A percentile compares a stretch with the other conserved stretches of the same genome.
phyloP scores from a whole-genome alignment of 2,329 filamentous ascomycete genomes.

The Zasmidium angulare region DNA sequence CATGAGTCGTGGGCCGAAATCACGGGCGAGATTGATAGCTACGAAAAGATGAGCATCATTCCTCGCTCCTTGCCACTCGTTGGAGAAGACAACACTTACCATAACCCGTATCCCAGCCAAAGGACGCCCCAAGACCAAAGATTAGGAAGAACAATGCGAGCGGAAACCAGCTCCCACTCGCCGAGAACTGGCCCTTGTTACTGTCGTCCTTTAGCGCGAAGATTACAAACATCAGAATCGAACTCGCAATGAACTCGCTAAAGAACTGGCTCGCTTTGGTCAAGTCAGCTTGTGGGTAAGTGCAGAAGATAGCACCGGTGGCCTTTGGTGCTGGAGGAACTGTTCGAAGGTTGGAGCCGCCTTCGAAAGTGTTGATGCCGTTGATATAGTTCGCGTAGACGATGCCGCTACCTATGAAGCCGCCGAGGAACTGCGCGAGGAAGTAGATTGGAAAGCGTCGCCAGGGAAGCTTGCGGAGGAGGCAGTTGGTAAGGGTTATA shows the following conservation, averaged over 20 bases:
- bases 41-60: slow-evolving; percentile 61
- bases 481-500: slow-evolving; percentile 68
- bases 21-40: slow-evolving; percentile 66
- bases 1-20: slow-evolving; percentile 69
- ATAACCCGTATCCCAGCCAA: slow-evolving; percentile 70
- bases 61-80: slow-evolving; percentile 66
- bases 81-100: slow-evolving; percentile 49
- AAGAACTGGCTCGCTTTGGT: slow-evolving; percentile 67
- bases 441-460: slow-evolving; percentile 68
- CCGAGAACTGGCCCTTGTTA: slow-evolving; percentile 36
- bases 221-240: slow-evolving; percentile 68
- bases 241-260: slow-evolving; percentile 66
- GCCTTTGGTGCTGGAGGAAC: slow-evolving; percentile 58
- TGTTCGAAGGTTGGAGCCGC: slow-evolving; percentile 58
- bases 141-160: slow-evolving; percentile 65
- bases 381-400: slow-evolving; percentile 52
- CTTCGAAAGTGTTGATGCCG: slow-evolving; percentile 62
- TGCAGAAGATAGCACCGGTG: slow-evolving; percentile 68
- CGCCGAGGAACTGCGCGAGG: slow-evolving; percentile 65
- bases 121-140: slow-evolving; percentile 66
- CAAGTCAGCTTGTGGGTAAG: slow-evolving; percentile 64
- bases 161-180: slow-evolving; percentile 51
- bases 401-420: slow-evolving; percentile 56
- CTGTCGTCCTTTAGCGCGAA: slow-evolving; percentile 63
- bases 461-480: slow-evolving; percentile 69